Evolutionary conservation across 352 stramenopile species (phyloP).

Genomic region (Globisporangium paroecandrum): DNA sequence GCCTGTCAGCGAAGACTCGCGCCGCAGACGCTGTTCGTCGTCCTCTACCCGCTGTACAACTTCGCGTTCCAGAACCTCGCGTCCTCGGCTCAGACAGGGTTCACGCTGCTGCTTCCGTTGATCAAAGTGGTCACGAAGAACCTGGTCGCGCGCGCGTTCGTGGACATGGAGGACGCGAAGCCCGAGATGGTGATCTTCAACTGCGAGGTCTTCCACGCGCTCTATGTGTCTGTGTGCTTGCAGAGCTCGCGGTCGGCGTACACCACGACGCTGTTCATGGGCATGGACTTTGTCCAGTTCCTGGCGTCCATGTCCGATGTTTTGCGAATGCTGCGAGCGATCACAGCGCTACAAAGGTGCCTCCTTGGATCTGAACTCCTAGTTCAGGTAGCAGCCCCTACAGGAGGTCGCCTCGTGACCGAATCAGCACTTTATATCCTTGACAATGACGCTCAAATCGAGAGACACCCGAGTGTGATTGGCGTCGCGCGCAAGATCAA

Average conservation of each 20-base stretch:
- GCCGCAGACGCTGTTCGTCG: constrained; percentile 17
- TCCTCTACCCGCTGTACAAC: constrained; percentile 26
- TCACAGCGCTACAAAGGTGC: background rate
- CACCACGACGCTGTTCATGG: constrained; percentile 11
- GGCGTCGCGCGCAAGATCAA: background rate
- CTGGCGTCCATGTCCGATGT: background rate
- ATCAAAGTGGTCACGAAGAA: constrained; percentile 26
- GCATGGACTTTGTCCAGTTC: background rate
- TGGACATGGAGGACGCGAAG: constrained; percentile 22
- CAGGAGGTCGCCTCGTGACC: background rate
- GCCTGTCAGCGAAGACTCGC: background rate
- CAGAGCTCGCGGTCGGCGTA: constrained; percentile 18
- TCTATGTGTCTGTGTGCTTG: constrained; percentile 30
- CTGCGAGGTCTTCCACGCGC: constrained; percentile 23
- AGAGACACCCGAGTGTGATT: background rate
- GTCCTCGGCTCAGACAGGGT: constrained; percentile 9
- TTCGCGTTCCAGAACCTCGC: constrained; percentile 20
- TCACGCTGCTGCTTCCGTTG: constrained; percentile 18
- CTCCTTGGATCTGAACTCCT: background rate
- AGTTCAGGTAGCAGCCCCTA: background rate
- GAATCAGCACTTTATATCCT: background rate
- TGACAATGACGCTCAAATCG: background rate
- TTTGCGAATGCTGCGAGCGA: background rate
- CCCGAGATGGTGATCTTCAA: constrained; percentile 29
- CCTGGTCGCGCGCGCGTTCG: constrained; percentile 22